These are phyloP conservation scores for Kokia cookei DNA, from an alignment of 441 rosid genomes.

Conservation along the genomic window DNA sequence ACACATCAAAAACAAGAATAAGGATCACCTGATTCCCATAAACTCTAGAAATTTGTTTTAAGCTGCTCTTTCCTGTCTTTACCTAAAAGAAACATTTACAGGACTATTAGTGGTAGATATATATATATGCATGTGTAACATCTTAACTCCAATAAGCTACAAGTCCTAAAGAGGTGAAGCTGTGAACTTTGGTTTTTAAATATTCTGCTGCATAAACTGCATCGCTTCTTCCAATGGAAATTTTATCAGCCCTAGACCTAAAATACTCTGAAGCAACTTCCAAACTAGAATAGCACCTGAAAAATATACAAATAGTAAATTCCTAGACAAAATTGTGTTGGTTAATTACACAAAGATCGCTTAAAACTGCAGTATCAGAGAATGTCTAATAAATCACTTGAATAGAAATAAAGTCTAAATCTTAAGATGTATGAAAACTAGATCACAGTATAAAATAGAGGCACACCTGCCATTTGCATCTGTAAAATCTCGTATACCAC, in stretches of 20 bases:
- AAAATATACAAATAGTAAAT: background rate
- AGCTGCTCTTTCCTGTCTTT: conserved; percentile 86
- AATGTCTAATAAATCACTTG: background rate
- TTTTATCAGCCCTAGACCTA: conserved; percentile 94
- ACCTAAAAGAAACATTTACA: conserved; percentile 36
- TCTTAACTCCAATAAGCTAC: background rate
- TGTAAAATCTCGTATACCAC: conserved; percentile 93
- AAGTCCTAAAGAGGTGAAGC: conserved; percentile 6
- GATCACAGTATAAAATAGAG: background rate
- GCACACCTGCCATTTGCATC: conserved; percentile 87
- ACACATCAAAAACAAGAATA: conserved; percentile 4
- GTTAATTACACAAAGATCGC: background rate
- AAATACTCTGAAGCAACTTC: conserved; percentile 98
- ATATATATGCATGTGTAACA: conserved; percentile 8
- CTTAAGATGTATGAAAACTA: background rate
- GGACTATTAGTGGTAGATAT: conserved; percentile 9
- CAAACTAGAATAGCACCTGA: conserved; percentile 92
- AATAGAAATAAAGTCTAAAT: background rate
- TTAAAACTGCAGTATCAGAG: background rate
- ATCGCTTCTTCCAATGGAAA: conserved; percentile 95
- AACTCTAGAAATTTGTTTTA: conserved; percentile 89
- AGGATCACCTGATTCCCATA: conserved; percentile 86
- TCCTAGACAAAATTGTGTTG: background rate
- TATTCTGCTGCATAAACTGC: conserved; percentile 91
- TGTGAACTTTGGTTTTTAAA: conserved; percentile 64